Percentiles rank a stretch among this genome's conserved stretches.
phyloP scores from a whole-genome alignment of 1,284 basidiomycete species.

The Ustilago tritici region DNA sequence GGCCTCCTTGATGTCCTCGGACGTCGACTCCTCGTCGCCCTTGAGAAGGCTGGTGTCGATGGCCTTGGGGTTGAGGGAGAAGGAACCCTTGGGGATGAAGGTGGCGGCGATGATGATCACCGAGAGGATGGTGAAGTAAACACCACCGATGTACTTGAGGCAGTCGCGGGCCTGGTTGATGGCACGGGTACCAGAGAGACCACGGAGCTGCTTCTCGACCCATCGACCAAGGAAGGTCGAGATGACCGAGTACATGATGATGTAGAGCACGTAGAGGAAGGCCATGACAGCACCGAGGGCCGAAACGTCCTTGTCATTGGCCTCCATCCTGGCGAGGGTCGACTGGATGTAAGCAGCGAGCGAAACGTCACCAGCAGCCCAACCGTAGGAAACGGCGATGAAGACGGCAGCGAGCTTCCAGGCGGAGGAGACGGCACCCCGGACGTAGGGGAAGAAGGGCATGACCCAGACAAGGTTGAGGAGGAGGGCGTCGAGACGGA shows the following conservation, averaged over 20 bases:
- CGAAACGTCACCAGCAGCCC: constrained; percentile 71
- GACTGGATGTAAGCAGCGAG: constrained; percentile 71
- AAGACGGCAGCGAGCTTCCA: constrained; percentile 67
- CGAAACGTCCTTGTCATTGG: constrained; percentile 67
- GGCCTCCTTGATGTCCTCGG: constrained; percentile 43
- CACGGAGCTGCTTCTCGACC: constrained; percentile 64
- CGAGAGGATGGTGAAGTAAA: constrained; percentile 69
- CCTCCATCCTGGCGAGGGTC: constrained; percentile 66
- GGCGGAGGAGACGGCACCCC: constrained; percentile 43
- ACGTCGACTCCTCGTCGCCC: constrained; percentile 50
- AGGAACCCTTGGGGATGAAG: constrained; percentile 67
- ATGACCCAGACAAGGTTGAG: constrained; percentile 70
- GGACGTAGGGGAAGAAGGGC: constrained; percentile 63
- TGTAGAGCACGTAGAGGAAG: constrained; percentile 64
- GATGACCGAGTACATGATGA: constrained; percentile 68
- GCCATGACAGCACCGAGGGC: constrained; percentile 70
- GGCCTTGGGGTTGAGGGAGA: constrained; percentile 69
- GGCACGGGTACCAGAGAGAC: constrained; percentile 32
- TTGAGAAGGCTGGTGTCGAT: constrained; percentile 55
- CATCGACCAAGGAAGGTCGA: constrained; percentile 69
- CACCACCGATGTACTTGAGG: constrained; percentile 65
- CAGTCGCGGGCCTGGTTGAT: constrained; percentile 54
- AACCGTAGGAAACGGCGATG: constrained; percentile 69
- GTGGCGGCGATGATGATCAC: constrained; percentile 69
- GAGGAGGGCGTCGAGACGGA: constrained; percentile 67